Percentiles rank a stretch among this genome's conserved stretches.
Conservation (phyloP, 768 basidiomycete genomes). For the Suillus decipiens region DNA sequence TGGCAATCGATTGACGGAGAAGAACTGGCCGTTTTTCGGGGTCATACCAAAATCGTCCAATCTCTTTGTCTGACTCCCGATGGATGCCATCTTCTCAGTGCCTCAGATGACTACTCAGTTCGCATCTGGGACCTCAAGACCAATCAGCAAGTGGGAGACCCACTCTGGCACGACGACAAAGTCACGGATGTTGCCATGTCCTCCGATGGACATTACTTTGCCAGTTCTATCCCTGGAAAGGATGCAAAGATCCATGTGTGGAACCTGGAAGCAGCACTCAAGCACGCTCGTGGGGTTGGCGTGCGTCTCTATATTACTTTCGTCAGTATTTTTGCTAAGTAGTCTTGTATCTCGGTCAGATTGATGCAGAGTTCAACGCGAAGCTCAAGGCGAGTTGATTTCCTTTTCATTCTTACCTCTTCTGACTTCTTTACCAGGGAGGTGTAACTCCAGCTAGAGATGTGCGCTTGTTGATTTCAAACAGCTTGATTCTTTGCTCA, state of each 20-base stretch:
- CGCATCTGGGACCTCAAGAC: conserved; percentile 3
- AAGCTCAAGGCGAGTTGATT: not conserved
- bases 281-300: not conserved
- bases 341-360: not conserved
- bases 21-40: not conserved
- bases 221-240: conserved; percentile 63
- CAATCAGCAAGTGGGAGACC: conserved; percentile 24
- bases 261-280: conserved; percentile 52
- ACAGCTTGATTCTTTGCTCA: not conserved
- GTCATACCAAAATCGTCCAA: not conserved
- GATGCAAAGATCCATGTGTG: conserved; percentile 79
- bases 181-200: conserved; percentile 77
- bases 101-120: not conserved
- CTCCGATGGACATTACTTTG: conserved; percentile 76
- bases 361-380: not conserved
- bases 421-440: not conserved
- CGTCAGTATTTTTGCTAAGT: not conserved
- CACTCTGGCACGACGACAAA: conserved; percentile 77
- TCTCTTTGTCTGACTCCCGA: not conserved
- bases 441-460: not conserved
- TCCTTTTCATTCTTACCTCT: not conserved
- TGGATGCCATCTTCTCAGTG: not conserved
- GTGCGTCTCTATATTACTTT: not conserved
- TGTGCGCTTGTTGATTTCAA: not conserved
- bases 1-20: not conserved